A percentile compares a stretch with the other conserved stretches of the same genome.
Evolutionary conservation across 2,329 filamentous ascomycete genomes (phyloP).

Genomic region (Penicillium decumbens): DNA sequence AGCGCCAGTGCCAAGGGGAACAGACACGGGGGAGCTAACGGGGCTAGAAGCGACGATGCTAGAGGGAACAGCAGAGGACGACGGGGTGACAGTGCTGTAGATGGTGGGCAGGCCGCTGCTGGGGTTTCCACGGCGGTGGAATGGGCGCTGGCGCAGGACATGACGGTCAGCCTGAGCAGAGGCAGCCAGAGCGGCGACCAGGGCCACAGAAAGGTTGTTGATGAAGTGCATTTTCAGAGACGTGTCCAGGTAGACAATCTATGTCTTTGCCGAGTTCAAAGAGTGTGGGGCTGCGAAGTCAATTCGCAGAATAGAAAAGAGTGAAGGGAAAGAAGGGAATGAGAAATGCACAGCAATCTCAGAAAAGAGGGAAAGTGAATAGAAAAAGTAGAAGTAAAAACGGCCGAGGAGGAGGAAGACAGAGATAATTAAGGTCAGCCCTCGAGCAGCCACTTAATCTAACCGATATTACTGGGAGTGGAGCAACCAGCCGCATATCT

Average conservation of each 20-base stretch:
- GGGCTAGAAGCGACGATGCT: conserved; percentile 8
- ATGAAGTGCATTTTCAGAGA: conserved; percentile 33
- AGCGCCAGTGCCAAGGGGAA: conserved; percentile 23
- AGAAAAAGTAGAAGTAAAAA: conserved; percentile 7
- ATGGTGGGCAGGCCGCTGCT: conserved; percentile 1
- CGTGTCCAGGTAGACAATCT: conserved; percentile 1
- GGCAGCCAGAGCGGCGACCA: conserved; percentile 35
- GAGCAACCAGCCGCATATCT: neutral
- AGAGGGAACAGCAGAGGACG: conserved; percentile 6
- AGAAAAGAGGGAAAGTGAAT: conserved; percentile 9
- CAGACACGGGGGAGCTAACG: conserved; percentile 8
- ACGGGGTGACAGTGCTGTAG: conserved; percentile 5
- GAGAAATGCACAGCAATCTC: neutral
- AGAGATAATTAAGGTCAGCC: conserved; percentile 7
- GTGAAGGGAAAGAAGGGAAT: conserved; percentile 5
- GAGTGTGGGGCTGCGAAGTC: conserved; percentile 30
- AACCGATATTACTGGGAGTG: neutral
- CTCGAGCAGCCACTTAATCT: neutral
- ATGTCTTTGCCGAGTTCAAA: conserved; percentile 6
- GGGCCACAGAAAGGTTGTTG: conserved; percentile 33
- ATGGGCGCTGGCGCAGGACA: conserved; percentile 23
- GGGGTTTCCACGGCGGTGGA: neutral
- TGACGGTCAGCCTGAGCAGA: conserved; percentile 32
- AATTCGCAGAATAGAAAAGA: conserved; percentile 29
- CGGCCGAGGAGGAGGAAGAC: conserved; percentile 4